phyloP scores from a whole-genome alignment of 139 green algal genomes.

The Picochlorum sp. region DNA sequence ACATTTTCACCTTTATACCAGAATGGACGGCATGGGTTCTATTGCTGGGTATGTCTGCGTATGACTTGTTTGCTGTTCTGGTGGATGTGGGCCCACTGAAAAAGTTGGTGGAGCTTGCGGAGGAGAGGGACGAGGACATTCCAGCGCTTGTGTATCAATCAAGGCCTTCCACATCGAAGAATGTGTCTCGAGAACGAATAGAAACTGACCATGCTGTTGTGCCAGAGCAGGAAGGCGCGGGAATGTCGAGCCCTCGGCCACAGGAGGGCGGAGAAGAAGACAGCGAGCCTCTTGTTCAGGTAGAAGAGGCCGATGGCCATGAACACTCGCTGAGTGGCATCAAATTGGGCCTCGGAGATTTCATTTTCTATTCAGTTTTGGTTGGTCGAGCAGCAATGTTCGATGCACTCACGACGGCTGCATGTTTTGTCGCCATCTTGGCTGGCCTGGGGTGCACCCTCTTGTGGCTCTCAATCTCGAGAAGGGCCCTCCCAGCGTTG shows the following conservation, averaged over 20 bases:
- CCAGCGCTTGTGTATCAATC: conserved; percentile 93
- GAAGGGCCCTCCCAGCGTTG: conserved; percentile 85
- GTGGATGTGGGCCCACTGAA: conserved; percentile 68
- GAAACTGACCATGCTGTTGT: too few species aligned
- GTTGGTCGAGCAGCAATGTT: conserved; percentile 92
- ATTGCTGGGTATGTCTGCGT: conserved; percentile 86
- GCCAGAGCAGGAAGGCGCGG: not conserved
- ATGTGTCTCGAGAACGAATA: conserved; percentile 6
- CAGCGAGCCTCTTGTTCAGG: not conserved
- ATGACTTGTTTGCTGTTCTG: conserved; percentile 92
- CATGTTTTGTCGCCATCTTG: conserved; percentile 65
- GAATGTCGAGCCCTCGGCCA: not conserved
- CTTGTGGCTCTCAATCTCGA: conserved; percentile 68
- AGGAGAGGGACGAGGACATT: conserved; percentile 82
- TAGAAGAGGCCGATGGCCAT: conserved; percentile 4
- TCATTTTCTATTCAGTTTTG: conserved; percentile 90
- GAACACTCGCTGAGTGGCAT: conserved; percentile 58
- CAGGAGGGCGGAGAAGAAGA: not conserved
- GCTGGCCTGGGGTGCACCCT: conserved; percentile 76
- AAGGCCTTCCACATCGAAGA: conserved; percentile 12
- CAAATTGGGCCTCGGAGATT: conserved; percentile 91
- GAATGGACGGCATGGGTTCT: conserved; percentile 96
- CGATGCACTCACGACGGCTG: conserved; percentile 82
- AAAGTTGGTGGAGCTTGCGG: conserved; percentile 80
- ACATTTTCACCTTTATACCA: conserved; percentile 90